Conservation (phyloP, 441 rosid species). For the Populus trichocarpa region DNA sequence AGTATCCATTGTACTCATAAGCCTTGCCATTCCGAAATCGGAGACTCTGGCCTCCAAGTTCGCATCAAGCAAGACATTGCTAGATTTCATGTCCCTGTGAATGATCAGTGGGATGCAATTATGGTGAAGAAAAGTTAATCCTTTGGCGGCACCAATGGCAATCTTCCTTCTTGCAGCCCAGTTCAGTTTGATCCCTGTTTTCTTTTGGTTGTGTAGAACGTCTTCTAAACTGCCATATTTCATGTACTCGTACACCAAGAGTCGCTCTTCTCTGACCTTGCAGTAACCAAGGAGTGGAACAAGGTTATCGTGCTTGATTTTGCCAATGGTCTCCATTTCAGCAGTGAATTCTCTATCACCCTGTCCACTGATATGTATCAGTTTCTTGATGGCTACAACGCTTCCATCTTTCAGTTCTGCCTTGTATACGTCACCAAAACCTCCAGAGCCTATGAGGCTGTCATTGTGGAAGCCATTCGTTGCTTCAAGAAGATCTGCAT, state of each 20-base stretch:
- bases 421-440: conserved; percentile 96
- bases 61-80: no score
- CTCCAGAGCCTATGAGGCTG: conserved; percentile 88
- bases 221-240: conserved; percentile 91
- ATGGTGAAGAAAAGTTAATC: conserved; percentile 90
- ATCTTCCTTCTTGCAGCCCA: conserved; percentile 87
- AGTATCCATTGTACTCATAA: no score
- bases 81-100: no score
- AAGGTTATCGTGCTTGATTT: conserved; percentile 89
- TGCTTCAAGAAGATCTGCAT: conserved; percentile 89
- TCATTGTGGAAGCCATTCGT: conserved; percentile 76
- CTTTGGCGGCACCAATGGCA: conserved; percentile 92
- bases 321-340: conserved; percentile 98
- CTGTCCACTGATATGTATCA: conserved; percentile 85
- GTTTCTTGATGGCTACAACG: conserved; percentile 84
- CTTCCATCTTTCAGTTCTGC: conserved; percentile 87
- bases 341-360: conserved; percentile 97
- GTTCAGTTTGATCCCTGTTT: conserved; percentile 56
- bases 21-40: no score
- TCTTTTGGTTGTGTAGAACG: conserved; percentile 70
- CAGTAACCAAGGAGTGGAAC: conserved; percentile 96
- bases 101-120: conserved; percentile 55
- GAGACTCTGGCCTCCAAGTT: no score
- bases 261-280: conserved; percentile 92
- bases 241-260: conserved; percentile 95